Evolutionary conservation across 306 rosid genomes (phyloP).

Genomic region (Mimosa pudica): DNA sequence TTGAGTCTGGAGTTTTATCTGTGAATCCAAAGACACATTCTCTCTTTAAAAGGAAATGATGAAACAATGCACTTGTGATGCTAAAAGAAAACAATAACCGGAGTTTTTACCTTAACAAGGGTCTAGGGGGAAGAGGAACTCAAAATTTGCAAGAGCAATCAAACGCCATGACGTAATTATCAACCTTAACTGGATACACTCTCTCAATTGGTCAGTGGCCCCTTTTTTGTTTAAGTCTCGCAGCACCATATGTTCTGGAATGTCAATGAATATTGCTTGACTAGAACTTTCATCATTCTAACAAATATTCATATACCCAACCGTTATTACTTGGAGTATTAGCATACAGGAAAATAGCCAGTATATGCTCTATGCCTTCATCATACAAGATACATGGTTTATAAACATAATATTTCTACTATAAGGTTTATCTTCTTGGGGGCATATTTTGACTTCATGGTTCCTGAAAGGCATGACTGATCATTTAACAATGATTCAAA

Average conservation of each 20-base stretch:
- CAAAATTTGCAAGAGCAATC: conserved; percentile 19
- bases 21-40: too few species aligned
- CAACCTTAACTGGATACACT: background rate
- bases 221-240: conserved; percentile 25
- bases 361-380: conserved; percentile 29
- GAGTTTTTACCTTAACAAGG: background rate
- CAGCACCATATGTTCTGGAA: conserved; percentile 16
- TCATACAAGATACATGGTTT: conserved; percentile 51
- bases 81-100: background rate
- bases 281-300: background rate
- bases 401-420: conserved; percentile 42
- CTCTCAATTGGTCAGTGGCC: conserved; percentile 12
- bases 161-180: conserved; percentile 5
- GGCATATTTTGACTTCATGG: conserved; percentile 30
- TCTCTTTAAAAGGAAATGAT: too few species aligned
- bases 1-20: too few species aligned
- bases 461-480: conserved; percentile 31
- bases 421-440: conserved; percentile 8
- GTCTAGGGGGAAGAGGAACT: conserved; percentile 11
- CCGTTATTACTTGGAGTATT: conserved; percentile 11
- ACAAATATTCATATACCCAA: conserved; percentile 23
- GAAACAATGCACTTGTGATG: background rate
- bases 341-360: conserved; percentile 30
- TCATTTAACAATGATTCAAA: conserved; percentile 48
- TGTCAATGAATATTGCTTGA: conserved; percentile 36